Evolutionary conservation across 208 protist genomes (phyloP).

Genomic region (Crithidia mellificae): DNA sequence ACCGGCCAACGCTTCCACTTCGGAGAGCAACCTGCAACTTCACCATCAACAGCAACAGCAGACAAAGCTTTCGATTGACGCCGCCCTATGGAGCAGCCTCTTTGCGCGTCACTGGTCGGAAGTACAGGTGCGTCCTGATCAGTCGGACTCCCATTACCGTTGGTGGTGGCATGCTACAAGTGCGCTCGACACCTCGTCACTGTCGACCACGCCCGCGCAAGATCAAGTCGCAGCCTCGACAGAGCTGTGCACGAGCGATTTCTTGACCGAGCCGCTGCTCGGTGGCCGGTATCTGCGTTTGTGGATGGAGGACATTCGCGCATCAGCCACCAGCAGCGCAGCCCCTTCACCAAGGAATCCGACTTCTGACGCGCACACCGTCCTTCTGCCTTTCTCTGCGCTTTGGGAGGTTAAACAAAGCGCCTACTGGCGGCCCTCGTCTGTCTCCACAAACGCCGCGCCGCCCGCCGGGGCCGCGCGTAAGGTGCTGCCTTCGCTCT

Average conservation of each 20-base stretch:
- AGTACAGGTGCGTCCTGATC: slow-evolving; percentile 21
- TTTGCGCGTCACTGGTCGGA: slow-evolving; percentile 63
- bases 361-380: neutral
- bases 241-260: slow-evolving; percentile 37
- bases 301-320: slow-evolving; percentile 49
- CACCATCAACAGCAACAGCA: neutral
- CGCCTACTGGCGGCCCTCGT: slow-evolving; percentile 37
- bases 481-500: slow-evolving; percentile 24
- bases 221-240: neutral
- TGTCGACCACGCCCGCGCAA: neutral
- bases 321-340: slow-evolving; percentile 3
- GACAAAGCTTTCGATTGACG: slow-evolving; percentile 37
- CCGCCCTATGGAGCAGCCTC: slow-evolving; percentile 62
- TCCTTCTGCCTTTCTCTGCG: slow-evolving; percentile 59
- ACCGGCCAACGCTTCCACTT: too few relatives aligned
- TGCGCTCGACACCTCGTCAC: neutral
- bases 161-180: slow-evolving; percentile 32
- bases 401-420: slow-evolving; percentile 61
- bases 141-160: slow-evolving; percentile 17
- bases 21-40: too few relatives aligned
- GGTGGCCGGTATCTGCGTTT: slow-evolving; percentile 43
- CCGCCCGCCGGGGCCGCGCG: neutral
- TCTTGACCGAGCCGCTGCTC: slow-evolving; percentile 65
- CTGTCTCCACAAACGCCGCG: neutral
- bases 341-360: neutral